Percentiles rank a stretch among this genome's conserved stretches.
Evolutionary conservation across 2,329 filamentous ascomycete genomes (phyloP).

Genomic region (Penicillium sp.): DNA sequence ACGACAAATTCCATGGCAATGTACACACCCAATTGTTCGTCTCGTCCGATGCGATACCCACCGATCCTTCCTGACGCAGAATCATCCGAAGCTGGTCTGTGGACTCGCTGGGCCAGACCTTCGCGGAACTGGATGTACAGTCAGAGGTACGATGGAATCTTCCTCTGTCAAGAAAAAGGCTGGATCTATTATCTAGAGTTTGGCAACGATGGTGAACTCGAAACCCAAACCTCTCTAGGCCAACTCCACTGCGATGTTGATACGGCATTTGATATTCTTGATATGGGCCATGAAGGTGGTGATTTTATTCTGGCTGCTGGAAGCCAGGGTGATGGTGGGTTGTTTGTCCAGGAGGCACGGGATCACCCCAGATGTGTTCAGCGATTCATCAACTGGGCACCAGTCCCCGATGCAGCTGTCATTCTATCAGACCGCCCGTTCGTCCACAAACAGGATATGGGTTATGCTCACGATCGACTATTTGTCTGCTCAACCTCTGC

Average conservation of each 20-base stretch:
- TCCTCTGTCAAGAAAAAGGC: slow-evolving; percentile 85
- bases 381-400: slow-evolving; percentile 61
- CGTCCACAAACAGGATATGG: slow-evolving; percentile 22
- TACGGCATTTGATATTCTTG: slow-evolving; percentile 70
- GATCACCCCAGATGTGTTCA: slow-evolving; percentile 55
- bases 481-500: slow-evolving; percentile 68
- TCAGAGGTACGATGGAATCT: slow-evolving; percentile 71
- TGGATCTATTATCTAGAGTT: slow-evolving; percentile 71
- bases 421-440: slow-evolving; percentile 24
- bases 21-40: slow-evolving; percentile 43
- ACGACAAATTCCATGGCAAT: slow-evolving; percentile 57
- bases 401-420: slow-evolving; percentile 49
- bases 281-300: slow-evolving; percentile 62
- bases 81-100: slow-evolving; percentile 54
- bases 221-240: slow-evolving; percentile 59
- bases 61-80: slow-evolving; percentile 28
- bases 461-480: slow-evolving; percentile 51
- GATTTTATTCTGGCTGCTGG: slow-evolving; percentile 81
- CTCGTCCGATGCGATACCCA: slow-evolving; percentile 30
- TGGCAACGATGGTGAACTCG: slow-evolving; percentile 54
- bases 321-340: slow-evolving; percentile 71
- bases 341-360: slow-evolving; percentile 68
- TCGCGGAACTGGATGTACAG: slow-evolving; percentile 63
- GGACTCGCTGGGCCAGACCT: slow-evolving; percentile 82
- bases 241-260: slow-evolving; percentile 72